Conservation (phyloP, 257 asterid species). For the Fraxinus cuspidata region DNA sequence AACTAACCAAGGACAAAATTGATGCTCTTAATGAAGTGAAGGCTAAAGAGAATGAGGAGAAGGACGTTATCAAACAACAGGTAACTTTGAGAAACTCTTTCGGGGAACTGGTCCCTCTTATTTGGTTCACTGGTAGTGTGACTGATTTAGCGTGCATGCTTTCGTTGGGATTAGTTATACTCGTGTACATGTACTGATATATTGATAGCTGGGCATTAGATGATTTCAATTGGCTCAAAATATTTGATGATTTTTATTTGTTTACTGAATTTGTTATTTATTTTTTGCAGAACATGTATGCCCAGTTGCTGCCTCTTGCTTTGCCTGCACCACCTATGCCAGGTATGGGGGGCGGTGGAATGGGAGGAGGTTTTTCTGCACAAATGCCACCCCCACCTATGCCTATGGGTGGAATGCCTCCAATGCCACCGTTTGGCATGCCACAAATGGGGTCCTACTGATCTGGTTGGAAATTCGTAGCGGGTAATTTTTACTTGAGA, state of each 20-base stretch:
- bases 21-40: slow-evolving; percentile 74
- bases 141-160: background rate
- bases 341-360: slow-evolving; percentile 65
- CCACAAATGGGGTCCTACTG: slow-evolving; percentile 94
- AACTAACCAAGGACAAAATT: slow-evolving; percentile 77
- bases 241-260: background rate
- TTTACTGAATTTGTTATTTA: slow-evolving; percentile 16
- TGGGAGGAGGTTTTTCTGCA: slow-evolving; percentile 66
- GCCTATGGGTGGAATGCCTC: slow-evolving; percentile 90
- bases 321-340: slow-evolving; percentile 98
- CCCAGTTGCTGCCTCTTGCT: slow-evolving; percentile 97
- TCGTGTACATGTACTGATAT: background rate
- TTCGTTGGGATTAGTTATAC: background rate
- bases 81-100: slow-evolving; percentile 32
- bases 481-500: slow-evolving; percentile 10
- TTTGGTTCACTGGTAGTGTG: background rate
- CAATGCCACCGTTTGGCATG: slow-evolving; percentile 94
- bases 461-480: slow-evolving; percentile 23
- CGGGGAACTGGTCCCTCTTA: background rate
- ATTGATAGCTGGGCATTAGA: background rate
- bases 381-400: slow-evolving; percentile 62
- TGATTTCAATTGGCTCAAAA: background rate
- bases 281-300: slow-evolving; percentile 88
- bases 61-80: slow-evolving; percentile 86
- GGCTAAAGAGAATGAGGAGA: slow-evolving; percentile 85